Evolutionary conservation across 2,329 filamentous ascomycete species (phyloP).

Genomic region (Endocalyx cinctus): DNA sequence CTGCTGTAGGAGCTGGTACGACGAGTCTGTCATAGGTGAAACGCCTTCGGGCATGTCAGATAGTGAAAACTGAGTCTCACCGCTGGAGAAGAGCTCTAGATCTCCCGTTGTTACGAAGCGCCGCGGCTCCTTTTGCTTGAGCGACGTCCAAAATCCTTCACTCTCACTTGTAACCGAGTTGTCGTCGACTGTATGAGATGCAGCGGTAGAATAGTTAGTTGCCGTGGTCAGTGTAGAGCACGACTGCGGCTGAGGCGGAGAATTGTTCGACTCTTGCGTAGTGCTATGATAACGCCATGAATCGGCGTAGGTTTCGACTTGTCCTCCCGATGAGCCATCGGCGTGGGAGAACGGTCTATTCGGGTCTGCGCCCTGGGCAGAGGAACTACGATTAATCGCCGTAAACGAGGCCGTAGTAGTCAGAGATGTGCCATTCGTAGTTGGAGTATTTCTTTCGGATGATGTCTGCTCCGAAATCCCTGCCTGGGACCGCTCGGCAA

Average conservation of each 20-base stretch:
- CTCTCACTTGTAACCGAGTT: slow-evolving; percentile 6
- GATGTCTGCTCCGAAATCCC: slow-evolving; percentile 28
- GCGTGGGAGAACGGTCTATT: slow-evolving; percentile 8
- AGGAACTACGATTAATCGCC: slow-evolving; percentile 31
- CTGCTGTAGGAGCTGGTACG: no score
- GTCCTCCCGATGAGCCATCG: slow-evolving; percentile 7
- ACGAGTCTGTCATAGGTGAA: no score
- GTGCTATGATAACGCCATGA: slow-evolving; percentile 14
- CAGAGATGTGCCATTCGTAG: slow-evolving; percentile 21
- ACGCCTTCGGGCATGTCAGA: slow-evolving; percentile 20
- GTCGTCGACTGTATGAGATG: slow-evolving; percentile 10
- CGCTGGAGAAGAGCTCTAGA: slow-evolving; percentile 21
- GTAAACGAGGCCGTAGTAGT: slow-evolving; percentile 32
- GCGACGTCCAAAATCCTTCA: slow-evolving; percentile 15
- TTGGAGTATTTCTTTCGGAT: slow-evolving; percentile 10
- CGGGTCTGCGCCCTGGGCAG: slow-evolving; percentile 10
- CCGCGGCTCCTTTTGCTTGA: slow-evolving; percentile 16
- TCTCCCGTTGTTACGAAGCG: slow-evolving; percentile 22
- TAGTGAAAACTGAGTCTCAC: slow-evolving; percentile 15
- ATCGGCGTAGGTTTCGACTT: slow-evolving; percentile 14
- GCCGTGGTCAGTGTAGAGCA: slow-evolving; percentile 11
- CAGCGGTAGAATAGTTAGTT: slow-evolving; percentile 4
- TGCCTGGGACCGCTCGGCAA: slow-evolving; percentile 22
- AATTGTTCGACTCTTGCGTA: slow-evolving; percentile 6
- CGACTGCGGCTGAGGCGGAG: slow-evolving; percentile 12